Percentiles rank a stretch among this genome's conserved stretches.
Conservation (phyloP, 2,329 filamentous ascomycete genomes). For the Diplocarpon rosae region DNA sequence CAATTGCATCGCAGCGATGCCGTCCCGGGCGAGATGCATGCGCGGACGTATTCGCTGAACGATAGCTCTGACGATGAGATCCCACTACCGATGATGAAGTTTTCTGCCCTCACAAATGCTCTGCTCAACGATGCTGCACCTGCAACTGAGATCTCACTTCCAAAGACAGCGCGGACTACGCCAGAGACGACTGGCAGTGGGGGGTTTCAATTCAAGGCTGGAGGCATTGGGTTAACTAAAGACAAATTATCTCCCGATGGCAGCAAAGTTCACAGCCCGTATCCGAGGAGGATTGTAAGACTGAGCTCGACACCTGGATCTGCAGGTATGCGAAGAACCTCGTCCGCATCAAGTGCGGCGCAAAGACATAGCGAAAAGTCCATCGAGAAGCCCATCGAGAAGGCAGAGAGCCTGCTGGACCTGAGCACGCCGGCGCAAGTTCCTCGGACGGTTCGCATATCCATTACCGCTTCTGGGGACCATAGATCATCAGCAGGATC, state of each 20-base stretch:
- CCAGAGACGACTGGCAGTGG: constrained; percentile 11
- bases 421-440: constrained; percentile 25
- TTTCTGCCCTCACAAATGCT: constrained; percentile 85
- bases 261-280: constrained; percentile 20
- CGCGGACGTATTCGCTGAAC: constrained; percentile 44
- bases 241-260: constrained; percentile 6
- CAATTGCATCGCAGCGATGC: constrained; percentile 17
- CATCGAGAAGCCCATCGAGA: constrained; percentile 12
- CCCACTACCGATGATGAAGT: constrained; percentile 71
- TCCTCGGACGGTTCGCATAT: constrained; percentile 23
- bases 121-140: constrained; percentile 53
- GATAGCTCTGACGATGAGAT: constrained; percentile 95
- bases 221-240: constrained; percentile 6
- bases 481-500: constrained; percentile 22
- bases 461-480: constrained; percentile 19
- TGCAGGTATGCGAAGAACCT: constrained; percentile 19
- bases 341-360: constrained; percentile 22
- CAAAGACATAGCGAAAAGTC: constrained; percentile 14
- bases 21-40: constrained; percentile 15
- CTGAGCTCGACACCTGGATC: constrained; percentile 26
- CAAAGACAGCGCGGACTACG: constrained; percentile 11
- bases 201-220: constrained; percentile 13
- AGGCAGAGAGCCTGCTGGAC: constrained; percentile 22
- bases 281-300: constrained; percentile 24
- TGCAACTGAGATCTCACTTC: constrained; percentile 19